phyloP scores from a whole-genome alignment of 2,329 filamentous ascomycete species.

The Fusarium sp. region DNA sequence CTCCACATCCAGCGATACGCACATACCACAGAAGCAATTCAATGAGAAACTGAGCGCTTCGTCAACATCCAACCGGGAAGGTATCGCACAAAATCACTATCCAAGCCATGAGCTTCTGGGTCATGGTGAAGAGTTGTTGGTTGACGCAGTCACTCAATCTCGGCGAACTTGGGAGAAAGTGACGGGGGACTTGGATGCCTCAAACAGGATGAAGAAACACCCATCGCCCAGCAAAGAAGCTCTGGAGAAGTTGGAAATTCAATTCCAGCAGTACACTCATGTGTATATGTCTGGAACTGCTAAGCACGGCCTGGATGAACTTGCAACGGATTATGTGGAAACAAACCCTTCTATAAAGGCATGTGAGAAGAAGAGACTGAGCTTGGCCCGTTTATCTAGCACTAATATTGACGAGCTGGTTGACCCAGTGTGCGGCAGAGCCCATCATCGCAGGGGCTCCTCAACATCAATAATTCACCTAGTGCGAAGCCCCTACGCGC shows the following conservation, averaged over 20 bases:
- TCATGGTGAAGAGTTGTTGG: conserved; percentile 1
- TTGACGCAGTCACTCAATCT: conserved; percentile 23
- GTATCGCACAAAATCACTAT: not conserved
- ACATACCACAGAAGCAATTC: conserved; percentile 6
- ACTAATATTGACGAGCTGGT: conserved; percentile 32
- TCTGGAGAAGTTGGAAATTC: conserved; percentile 54
- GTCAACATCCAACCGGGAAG: not conserved
- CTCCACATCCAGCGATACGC: conserved; percentile 13
- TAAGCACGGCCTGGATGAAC: conserved; percentile 49
- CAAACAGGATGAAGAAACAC: conserved; percentile 56
- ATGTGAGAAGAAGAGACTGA: conserved; percentile 49
- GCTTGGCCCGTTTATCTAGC: conserved; percentile 25
- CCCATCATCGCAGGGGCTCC: conserved; percentile 27
- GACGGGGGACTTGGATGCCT: not conserved
- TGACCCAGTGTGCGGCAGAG: conserved; percentile 4
- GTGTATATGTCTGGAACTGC: conserved; percentile 30
- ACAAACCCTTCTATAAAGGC: conserved; percentile 31
- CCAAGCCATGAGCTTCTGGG: not conserved
- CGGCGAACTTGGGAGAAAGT: conserved; percentile 8
- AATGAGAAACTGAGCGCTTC: conserved; percentile 5
- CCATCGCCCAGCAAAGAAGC: conserved; percentile 59
- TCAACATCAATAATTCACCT: conserved; percentile 26
- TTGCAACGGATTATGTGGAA: conserved; percentile 39
- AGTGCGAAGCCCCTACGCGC: conserved; percentile 16
- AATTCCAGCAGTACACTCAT: conserved; percentile 51